Evolutionary conservation across 306 rosid species (phyloP).

Genomic region (Mucuna pruriens): DNA sequence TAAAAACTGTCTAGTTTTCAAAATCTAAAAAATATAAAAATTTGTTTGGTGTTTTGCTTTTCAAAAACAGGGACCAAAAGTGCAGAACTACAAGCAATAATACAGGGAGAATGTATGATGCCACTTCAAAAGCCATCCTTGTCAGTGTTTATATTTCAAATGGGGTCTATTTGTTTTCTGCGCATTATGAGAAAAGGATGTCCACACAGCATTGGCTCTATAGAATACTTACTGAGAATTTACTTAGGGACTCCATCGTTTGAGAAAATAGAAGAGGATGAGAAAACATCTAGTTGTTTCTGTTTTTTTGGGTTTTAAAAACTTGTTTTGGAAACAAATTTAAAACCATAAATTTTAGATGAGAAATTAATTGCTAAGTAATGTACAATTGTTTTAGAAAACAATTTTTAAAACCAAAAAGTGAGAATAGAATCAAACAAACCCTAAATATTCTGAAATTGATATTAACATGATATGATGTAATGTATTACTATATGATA

Average conservation of each 20-base stretch:
- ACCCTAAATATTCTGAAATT: too few species aligned
- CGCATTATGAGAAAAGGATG: slow-evolving; percentile 25
- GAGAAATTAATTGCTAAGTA: too few species aligned
- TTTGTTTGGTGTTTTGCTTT: neutral
- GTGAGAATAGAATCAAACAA: too few species aligned
- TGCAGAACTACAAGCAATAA: neutral
- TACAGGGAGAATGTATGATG: neutral
- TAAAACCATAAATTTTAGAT: neutral
- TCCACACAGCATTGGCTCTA: neutral
- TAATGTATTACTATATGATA: too few species aligned
- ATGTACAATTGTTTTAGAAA: too few species aligned
- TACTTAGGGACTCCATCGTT: neutral
- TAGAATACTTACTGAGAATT: neutral
- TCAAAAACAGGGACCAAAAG: neutral
- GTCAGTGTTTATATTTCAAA: neutral
- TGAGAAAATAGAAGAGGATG: too few species aligned
- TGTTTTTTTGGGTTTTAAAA: too few species aligned
- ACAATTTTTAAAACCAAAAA: too few species aligned
- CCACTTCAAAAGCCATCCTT: neutral
- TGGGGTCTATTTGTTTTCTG: slow-evolving; percentile 16
- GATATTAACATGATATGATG: too few species aligned
- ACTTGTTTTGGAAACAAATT: neutral
- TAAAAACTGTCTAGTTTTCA: neutral
- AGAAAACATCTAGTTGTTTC: neutral
- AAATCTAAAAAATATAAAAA: too few species aligned